Evolutionary conservation across 441 rosid species (phyloP).

Genomic region (Theobroma grandiflorum): DNA sequence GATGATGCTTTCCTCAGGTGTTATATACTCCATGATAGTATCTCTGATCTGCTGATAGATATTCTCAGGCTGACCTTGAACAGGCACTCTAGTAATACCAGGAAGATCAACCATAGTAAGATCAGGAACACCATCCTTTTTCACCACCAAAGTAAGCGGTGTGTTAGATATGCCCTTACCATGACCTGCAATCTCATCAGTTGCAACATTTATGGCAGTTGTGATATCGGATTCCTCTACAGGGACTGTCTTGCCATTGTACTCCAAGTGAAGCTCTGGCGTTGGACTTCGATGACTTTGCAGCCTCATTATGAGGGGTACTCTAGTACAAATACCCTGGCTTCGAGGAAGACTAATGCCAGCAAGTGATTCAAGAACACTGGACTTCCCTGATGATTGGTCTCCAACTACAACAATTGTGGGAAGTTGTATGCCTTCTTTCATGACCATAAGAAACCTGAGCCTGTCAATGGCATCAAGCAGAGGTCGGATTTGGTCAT

Average conservation of each 20-base stretch:
- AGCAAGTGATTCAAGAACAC: slow-evolving; percentile 46
- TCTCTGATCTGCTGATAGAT: slow-evolving; percentile 39
- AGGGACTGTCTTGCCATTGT: slow-evolving; percentile 11
- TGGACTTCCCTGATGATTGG: slow-evolving; percentile 48
- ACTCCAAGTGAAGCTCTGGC: slow-evolving; percentile 35
- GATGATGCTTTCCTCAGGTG: slow-evolving; percentile 48
- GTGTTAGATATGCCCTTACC: slow-evolving; percentile 41
- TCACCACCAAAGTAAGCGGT: slow-evolving; percentile 38
- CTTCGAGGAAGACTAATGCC: slow-evolving; percentile 44
- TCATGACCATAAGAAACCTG: slow-evolving; percentile 28
- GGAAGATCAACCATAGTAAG: slow-evolving; percentile 59
- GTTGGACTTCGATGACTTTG: slow-evolving; percentile 21
- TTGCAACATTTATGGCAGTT: slow-evolving; percentile 27
- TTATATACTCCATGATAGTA: slow-evolving; percentile 50
- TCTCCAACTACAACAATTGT: slow-evolving; percentile 50
- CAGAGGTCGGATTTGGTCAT: slow-evolving; percentile 35
- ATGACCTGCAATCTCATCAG: slow-evolving; percentile 39
- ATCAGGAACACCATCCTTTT: slow-evolving; percentile 43
- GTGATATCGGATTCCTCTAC: slow-evolving; percentile 34
- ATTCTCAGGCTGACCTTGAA: slow-evolving; percentile 50
- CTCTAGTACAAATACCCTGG: slow-evolving; percentile 44
- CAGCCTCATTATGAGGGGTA: slow-evolving; percentile 42
- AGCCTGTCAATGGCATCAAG: slow-evolving; percentile 41
- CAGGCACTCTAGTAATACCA: slow-evolving; percentile 52
- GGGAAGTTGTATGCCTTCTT: slow-evolving; percentile 44